These are phyloP conservation scores for Pycnococcus provasolii DNA, from an alignment of 139 green algal species.

Conservation along the genomic window DNA sequence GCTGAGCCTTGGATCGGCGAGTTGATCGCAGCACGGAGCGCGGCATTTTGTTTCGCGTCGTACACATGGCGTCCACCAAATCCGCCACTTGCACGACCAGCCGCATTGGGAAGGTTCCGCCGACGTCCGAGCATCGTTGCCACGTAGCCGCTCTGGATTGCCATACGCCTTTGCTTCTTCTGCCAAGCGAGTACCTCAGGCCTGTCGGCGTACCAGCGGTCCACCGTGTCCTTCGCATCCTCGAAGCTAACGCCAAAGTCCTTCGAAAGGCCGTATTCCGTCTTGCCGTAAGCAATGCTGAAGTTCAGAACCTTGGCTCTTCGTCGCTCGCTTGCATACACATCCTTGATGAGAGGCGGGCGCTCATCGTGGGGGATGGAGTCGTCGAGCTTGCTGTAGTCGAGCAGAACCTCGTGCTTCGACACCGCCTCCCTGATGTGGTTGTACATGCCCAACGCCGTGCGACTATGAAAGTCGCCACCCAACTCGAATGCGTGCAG, in stretches of 20 bases:
- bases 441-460: constrained; percentile 89
- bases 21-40: constrained; percentile 88
- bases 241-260: constrained; percentile 71
- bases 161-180: neutral
- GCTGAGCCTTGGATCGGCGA: constrained; percentile 91
- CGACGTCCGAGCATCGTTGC: constrained; percentile 73
- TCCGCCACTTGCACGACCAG: neutral
- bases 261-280: constrained; percentile 77
- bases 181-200: constrained; percentile 13
- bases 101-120: constrained; percentile 55
- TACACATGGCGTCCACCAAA: neutral
- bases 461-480: constrained; percentile 93
- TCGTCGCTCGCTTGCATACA: constrained; percentile 49
- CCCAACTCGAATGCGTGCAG: constrained; percentile 73
- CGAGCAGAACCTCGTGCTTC: constrained; percentile 46
- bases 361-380: neutral
- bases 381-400: constrained; percentile 26
- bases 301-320: constrained; percentile 97
- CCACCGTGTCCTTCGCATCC: constrained; percentile 80
- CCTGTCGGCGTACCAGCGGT: constrained; percentile 66
- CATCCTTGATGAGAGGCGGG: constrained; percentile 64
- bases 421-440: constrained; percentile 80
- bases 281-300: constrained; percentile 97
- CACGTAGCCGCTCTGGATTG: constrained; percentile 41
- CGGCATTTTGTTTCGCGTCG: neutral